Evolutionary conservation across 108 stramenopile species (phyloP), one percentile per base, ranked within the genome.

Genomic region (Cyclostephanos tholiformis): DNA sequence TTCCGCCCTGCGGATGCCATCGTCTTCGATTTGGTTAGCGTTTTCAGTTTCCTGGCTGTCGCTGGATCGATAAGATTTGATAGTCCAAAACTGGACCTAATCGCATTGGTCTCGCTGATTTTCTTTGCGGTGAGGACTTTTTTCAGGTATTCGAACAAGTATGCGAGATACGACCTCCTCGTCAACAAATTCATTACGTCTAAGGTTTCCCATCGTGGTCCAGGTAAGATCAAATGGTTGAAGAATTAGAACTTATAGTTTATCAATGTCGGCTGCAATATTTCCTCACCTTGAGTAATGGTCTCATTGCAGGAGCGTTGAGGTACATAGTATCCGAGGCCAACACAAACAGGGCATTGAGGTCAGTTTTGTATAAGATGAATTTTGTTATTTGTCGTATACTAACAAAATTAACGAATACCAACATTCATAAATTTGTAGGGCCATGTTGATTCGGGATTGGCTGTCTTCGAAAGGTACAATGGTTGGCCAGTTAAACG

Each of bases 1-100:
- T 90, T 95, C 63, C 82, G 91, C 0, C 90, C 91, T 10, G 91
- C 90, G 16, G 94, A 95, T 83, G 94, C 90, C 19, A 79, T 95
- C 32, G 76, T 92, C 0, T 89, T 92, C 79, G 91, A 91, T 78
- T 64, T 85, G 12, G 74, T 94, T 17, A 85, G 76, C 41, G 12
- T 91, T 39, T 50, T 77, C 0, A 88, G 76, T 60, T 88, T 94
- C 27, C 32, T 82, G 2, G 65, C 88, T 27, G 80, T 87, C n/a
- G 43, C 82, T 11, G 77, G 84, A n/a, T 89, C 89, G 2, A 65
- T 84, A 22, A 73, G 71, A 51, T 90, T 95, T 51, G 88, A 95
- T 39, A 91, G 74, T 65, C 86, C 89, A 14, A 71, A 78, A 46
- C 79, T 91, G n/a, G 91, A 95, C 64, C 62, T 95, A 4, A 65